Conservation (phyloP, 352 stramenopile genomes). For the Globisporangium heterothallicum region DNA sequence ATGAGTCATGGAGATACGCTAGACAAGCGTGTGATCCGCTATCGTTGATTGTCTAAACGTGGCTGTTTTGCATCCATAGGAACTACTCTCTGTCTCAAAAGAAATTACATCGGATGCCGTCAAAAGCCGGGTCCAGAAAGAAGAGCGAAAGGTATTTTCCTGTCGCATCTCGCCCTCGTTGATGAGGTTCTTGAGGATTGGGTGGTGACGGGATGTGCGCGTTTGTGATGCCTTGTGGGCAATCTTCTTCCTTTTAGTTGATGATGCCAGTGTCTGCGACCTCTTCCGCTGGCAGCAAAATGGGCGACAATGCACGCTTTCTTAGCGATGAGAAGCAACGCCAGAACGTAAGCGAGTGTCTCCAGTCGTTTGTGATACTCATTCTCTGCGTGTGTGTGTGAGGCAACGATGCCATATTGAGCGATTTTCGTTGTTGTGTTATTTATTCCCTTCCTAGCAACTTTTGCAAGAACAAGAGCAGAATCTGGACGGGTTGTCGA, state of each 20-base stretch:
- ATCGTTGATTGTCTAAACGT: not conserved
- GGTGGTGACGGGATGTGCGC: not conserved
- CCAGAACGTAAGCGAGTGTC: conserved; percentile 45
- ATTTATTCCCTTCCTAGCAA: conserved; percentile 25
- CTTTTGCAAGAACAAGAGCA: conserved; percentile 66
- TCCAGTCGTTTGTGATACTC: too few species aligned
- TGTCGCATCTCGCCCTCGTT: not conserved
- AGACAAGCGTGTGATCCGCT: too few species aligned
- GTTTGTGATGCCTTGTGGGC: not conserved
- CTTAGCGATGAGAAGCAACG: conserved; percentile 49
- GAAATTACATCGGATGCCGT: conserved; percentile 59
- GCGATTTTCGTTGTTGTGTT: not conserved
- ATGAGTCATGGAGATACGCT: not conserved
- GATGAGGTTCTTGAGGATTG: not conserved
- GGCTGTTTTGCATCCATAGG: conserved; percentile 18
- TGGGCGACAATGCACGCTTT: conserved; percentile 52
- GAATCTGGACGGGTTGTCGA: conserved; percentile 48
- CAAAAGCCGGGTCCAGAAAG: conserved; percentile 47
- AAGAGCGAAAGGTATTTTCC: conserved; percentile 52
- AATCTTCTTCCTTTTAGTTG: conserved; percentile 18
- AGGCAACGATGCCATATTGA: not conserved
- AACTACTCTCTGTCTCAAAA: conserved; percentile 45
- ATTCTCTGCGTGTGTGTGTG: too few species aligned
- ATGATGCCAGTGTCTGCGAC: conserved; percentile 29
- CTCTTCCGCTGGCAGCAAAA: not conserved